Base-by-base conservation (phyloP, 1,284 basidiomycete genomes). In the Heterobasidion irregulare region DNA sequence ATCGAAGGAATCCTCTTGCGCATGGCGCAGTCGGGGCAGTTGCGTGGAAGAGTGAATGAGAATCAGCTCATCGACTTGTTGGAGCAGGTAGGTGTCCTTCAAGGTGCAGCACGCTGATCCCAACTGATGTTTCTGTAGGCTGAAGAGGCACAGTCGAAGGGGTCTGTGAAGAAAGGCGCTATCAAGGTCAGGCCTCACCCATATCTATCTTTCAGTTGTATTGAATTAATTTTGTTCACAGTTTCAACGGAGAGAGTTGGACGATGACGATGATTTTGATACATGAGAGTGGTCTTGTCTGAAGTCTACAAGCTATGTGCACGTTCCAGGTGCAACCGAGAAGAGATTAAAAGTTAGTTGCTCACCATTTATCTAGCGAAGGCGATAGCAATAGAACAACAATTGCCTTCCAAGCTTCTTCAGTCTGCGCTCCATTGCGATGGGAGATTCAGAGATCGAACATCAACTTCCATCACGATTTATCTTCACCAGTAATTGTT, bases 11-110 rank as follows among this genome's bases (percentile, higher is more conserved):
- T 97, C 56, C 75, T 99, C 47, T 67, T 94, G 41, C 82, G 92
- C 46, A 95, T 98, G 92, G 94, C 90, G 7, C 92, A 95, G 70
- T 79, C 83, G 2, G 94, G 95, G n/a, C 94, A 98, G 70, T 74
- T 98, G 50, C 79, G 89, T 54, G 89, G 89, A 10, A 79, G 88
- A 54, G 88, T 99, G 47, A 86, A 82, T 32, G 96, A 99, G 68
- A 78, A 83, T 49, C 93, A 96, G 66, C 77, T 99, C 57, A 96
- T 98, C 65, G 88, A 86, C 41, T 74, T 99, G 16, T 77, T 99
- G 54, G 92, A 98, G 67, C 94, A 98, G 81, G 94, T 94, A 60
- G 61, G 73, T 65, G 47, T 59, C 35, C 34, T 36, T 49, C 16
- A 26, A 26, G 26, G 26, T 5, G 26, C 26, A 26, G 26, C 26